Conservation (phyloP, 805 yeast genomes). For the Zygotorulaspora florentina region DNA sequence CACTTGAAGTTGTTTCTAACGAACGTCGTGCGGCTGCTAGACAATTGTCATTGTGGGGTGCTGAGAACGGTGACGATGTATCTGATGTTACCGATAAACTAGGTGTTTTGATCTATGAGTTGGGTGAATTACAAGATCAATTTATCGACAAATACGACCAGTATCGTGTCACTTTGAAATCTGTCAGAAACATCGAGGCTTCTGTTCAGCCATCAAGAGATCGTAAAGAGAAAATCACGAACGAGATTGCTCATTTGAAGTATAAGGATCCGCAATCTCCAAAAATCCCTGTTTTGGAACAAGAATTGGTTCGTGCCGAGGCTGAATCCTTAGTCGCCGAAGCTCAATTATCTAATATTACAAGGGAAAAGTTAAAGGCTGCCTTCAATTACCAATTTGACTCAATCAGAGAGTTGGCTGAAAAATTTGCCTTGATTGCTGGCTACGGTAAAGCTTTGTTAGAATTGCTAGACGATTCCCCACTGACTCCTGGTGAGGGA, state of each 20-base stretch:
- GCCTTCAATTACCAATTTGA: slow-evolving; percentile 97
- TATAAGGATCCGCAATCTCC: slow-evolving; percentile 98
- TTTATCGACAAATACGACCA: slow-evolving; percentile 97
- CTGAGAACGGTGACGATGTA: slow-evolving; percentile 94
- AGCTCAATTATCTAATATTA: slow-evolving; percentile 96
- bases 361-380: slow-evolving; percentile 96
- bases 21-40: slow-evolving; percentile 96
- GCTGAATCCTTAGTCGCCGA: slow-evolving; percentile 98
- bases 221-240: slow-evolving; percentile 95
- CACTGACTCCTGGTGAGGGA: slow-evolving; percentile 98
- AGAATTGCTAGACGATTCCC: slow-evolving; percentile 92
- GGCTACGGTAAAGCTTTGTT: slow-evolving; percentile 97
- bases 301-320: slow-evolving; percentile 97
- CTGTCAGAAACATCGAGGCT: slow-evolving; percentile 93
- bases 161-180: slow-evolving; percentile 92
- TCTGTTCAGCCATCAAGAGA: slow-evolving; percentile 98
- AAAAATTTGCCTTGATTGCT: slow-evolving; percentile 94
- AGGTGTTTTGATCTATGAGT: slow-evolving; percentile 91
- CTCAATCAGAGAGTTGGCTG: slow-evolving; percentile 89
- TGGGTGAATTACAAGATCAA: slow-evolving; percentile 97
- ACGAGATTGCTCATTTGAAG: slow-evolving; percentile 94
- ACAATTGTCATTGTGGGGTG: slow-evolving; percentile 97
- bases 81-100: slow-evolving; percentile 95
- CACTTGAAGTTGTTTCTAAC: slow-evolving; percentile 85
- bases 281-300: slow-evolving; percentile 91